Base-by-base conservation (phyloP, 352 stramenopile species). In the Globisporangium perplexum region DNA sequence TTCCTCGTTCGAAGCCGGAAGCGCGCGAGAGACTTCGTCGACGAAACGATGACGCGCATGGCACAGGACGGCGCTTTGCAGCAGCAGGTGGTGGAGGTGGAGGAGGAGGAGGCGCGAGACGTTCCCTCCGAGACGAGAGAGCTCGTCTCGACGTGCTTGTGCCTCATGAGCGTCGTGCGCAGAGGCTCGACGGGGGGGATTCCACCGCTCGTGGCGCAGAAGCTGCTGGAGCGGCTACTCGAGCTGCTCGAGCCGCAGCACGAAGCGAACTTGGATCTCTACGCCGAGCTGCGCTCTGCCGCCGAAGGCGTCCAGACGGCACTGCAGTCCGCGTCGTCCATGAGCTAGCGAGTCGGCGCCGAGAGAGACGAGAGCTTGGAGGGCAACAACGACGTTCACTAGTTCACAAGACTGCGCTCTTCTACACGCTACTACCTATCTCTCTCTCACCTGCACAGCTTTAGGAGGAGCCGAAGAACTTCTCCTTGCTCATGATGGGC, bases 241-340 rank as follows among this genome's bases (percentile, higher is more conserved):
- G 79, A 88, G 53, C 35, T 84, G 22, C 59, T 90, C 2, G 69
- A 74, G 23, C 79, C 79, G 7, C 63, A 50, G 2, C 59, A 86
- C 55, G 71, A 71, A 10, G 64, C 61, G 8, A 90, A 90, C 48
- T 67, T 84, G 66, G 79, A 88, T 56, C 60, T 90, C 7, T 88
- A 86, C 54, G 53, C 66, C 11, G 79, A 90, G 51, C 60, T 90
- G 12, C 65, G 56, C 4, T 49, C 65, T 12, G 59, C 68, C 20
- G 53, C 52, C 5, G 55, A 59, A 43, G 50, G 60, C 15, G 38
- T 59, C 15, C 43, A 54, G 6, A 45, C 51, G 7, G 35, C 49
- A 2, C 28, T 57, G 33, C 42, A n/a, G 30, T 35, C 30, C 30
- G 8, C 30, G 30, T 35, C 30, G 30, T 35, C 30, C 30, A 35